Base-by-base conservation (phyloP, 352 stramenopile species). In the Pythium angustatum region DNA sequence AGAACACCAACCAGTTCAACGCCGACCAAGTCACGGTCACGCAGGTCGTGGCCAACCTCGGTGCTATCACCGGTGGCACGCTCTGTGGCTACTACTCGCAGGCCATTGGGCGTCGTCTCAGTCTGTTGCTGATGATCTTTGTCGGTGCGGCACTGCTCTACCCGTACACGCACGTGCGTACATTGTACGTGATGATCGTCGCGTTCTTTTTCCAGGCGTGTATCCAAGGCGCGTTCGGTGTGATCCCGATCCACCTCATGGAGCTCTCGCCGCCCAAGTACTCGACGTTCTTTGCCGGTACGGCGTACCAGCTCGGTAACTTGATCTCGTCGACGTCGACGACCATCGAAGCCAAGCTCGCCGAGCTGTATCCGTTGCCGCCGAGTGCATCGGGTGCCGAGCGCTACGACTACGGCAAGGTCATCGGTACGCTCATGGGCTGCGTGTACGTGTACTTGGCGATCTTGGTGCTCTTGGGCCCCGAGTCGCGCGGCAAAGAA, bases 11-110 rank as follows among this genome's bases (percentile, higher is more conserved):
- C 58, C 45, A 76, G 47, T 83, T 85, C 59, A 77, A 66, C 62
- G 15, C 68, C 15, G 67, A 85, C 50, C 62, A 81, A 15, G 72
- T 85, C 49, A 83, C 75, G 0, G 72, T 80, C 26, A 81, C 71
- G 8, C 72, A 83, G 38, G 72, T 85, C 5, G 62, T 81, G 6
- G 77, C 77, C 24, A 85, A 85, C 58, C 9, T 83, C 3, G 76
- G 76, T 26, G 76, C 76, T 38, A 82, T 85, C 66, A 67, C 41
- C 21, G 77, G 77, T n/a, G 77, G 77, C 47, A 81, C 75, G 5
- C n/a, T 75, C 30, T 67, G 82, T 6, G 77, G 77, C 45, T 83
- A 81, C 72, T 85, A 85, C 75, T 85, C 77, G 30, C 73, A 85
- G 34, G 59, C 69, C 17, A 75, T 85, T 44, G 77, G 77, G 34